phyloP scores from a whole-genome alignment of 768 basidiomycete genomes.

The Infundibulicybe gibba region DNA sequence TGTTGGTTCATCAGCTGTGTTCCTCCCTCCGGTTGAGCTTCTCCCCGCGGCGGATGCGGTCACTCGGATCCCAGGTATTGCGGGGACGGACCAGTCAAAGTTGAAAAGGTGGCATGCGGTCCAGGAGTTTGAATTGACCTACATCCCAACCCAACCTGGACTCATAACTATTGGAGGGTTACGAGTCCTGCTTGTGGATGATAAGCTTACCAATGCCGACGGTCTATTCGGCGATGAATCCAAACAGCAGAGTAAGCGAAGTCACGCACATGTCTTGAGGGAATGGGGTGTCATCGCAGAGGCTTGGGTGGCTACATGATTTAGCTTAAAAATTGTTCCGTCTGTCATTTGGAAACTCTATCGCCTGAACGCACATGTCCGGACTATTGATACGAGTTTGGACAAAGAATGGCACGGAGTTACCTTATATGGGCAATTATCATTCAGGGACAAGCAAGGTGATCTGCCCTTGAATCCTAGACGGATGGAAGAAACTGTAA shows the following conservation, averaged over 20 bases:
- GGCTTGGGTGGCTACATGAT: constrained; percentile 51
- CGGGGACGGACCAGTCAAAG: constrained; percentile 8
- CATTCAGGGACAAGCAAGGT: no score
- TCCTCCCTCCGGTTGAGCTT: constrained; percentile 41
- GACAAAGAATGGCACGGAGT: no score
- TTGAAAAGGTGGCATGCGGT: constrained; percentile 31
- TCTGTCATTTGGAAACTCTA: no score
- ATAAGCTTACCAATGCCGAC: constrained; percentile 37
- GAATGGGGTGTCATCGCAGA: constrained; percentile 75
- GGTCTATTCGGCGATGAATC: constrained; percentile 17
- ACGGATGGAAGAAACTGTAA: no score
- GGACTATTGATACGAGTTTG: no score
- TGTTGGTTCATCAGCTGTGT: constrained; percentile 49
- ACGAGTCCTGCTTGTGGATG: constrained; percentile 62
- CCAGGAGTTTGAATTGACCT: constrained; percentile 63
- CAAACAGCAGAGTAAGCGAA: constrained; percentile 16
- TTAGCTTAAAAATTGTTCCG: no score
- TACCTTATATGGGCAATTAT: no score
- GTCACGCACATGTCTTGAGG: constrained; percentile 48
- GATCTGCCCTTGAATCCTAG: no score
- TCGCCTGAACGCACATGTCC: no score
- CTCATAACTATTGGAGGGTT: constrained; percentile 67
- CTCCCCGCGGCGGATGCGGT: constrained; percentile 3
- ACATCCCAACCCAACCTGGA: constrained; percentile 53
- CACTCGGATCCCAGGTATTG: background rate